Evolutionary conservation across 176 grass and related monocot species (phyloP).

Genomic region (Bromus sterilis): DNA sequence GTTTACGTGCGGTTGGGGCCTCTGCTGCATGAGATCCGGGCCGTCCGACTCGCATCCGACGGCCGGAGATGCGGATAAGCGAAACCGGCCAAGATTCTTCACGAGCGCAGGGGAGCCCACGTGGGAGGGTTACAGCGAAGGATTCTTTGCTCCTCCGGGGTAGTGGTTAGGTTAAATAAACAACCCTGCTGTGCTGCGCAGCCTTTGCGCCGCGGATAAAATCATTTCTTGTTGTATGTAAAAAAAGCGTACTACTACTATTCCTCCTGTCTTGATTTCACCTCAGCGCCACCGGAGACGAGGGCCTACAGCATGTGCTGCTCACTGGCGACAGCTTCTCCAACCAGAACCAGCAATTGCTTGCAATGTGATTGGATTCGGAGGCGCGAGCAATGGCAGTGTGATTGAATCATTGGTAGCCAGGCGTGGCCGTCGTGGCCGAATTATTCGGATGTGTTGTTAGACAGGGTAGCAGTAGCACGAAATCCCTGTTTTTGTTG

Average conservation of each 20-base stretch:
- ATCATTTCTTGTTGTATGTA: too few species aligned
- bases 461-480: background rate
- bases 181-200: background rate
- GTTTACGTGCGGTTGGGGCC: background rate
- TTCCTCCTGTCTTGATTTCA: background rate
- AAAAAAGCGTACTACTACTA: too few species aligned
- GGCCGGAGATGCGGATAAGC: background rate
- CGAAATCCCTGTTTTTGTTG: background rate
- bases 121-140: background rate
- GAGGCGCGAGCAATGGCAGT: background rate
- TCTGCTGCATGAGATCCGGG: background rate
- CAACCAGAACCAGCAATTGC: background rate
- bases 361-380: background rate
- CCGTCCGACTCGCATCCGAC: background rate
- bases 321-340: background rate
- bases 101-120: conserved; percentile 12
- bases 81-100: conserved; percentile 13
- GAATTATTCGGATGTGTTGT: background rate
- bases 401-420: background rate
- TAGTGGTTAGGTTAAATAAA: background rate
- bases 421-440: background rate
- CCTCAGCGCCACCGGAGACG: background rate
- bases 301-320: conserved; percentile 9
- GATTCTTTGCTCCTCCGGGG: conserved; percentile 29
- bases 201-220: background rate